A percentile compares a stretch with the other conserved stretches of the same genome.
These are phyloP conservation scores for Phytopythium boreale DNA, from an alignment of 352 stramenopile species.

Conservation along the genomic window DNA sequence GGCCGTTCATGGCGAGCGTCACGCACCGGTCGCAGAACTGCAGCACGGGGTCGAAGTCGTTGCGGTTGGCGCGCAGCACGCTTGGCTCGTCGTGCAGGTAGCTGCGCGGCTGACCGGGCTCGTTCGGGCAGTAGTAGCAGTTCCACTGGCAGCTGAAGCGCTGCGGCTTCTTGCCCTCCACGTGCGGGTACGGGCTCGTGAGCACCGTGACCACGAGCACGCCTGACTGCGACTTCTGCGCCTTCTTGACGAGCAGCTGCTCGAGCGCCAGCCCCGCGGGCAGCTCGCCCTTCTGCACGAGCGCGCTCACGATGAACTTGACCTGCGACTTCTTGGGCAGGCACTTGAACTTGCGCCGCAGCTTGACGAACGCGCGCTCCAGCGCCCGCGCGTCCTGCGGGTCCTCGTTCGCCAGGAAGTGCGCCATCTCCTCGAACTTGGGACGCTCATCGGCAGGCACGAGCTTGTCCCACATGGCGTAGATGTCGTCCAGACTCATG, in stretches of 20 bases:
- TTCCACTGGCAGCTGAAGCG: constrained; percentile 94
- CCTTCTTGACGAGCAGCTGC: constrained; percentile 87
- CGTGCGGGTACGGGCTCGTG: constrained; percentile 87
- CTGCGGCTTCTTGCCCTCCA: constrained; percentile 79
- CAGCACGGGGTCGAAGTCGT: constrained; percentile 89
- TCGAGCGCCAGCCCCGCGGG: constrained; percentile 55
- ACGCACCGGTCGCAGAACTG: constrained; percentile 91
- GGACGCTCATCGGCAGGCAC: constrained; percentile 60
- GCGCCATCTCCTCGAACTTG: constrained; percentile 76
- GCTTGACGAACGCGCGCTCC: constrained; percentile 80
- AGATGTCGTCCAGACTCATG: constrained; percentile 86
- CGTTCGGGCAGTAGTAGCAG: constrained; percentile 95
- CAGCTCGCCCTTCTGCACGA: constrained; percentile 63
- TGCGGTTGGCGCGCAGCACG: constrained; percentile 90
- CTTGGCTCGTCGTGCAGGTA: constrained; percentile 94
- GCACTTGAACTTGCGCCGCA: constrained; percentile 87
- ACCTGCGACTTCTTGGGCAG: constrained; percentile 91
- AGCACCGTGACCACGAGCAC: constrained; percentile 92
- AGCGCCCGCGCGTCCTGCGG: constrained; percentile 76
- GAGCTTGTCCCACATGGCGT: constrained; percentile 81
- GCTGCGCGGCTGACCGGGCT: constrained; percentile 88
- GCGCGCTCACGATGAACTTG: constrained; percentile 79
- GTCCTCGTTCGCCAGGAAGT: constrained; percentile 72
- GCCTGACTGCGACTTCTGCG: constrained; percentile 86
- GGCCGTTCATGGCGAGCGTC: constrained; percentile 90